These are phyloP conservation scores for Cyclocybe cylindracea DNA, from an alignment of 768 basidiomycete species.

Conservation along the genomic window DNA sequence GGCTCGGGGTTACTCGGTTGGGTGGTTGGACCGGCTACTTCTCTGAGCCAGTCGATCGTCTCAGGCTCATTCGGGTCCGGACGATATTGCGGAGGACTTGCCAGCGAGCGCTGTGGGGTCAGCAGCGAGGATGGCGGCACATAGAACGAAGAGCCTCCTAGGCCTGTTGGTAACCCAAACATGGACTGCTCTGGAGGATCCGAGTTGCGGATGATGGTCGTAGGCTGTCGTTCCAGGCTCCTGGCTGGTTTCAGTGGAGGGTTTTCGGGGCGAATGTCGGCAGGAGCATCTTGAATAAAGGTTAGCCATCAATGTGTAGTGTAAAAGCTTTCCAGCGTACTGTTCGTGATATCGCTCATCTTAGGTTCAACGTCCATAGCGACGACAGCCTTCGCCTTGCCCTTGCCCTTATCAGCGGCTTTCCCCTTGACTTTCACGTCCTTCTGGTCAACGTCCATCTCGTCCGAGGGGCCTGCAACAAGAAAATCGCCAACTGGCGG, in stretches of 20 bases:
- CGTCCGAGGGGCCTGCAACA: conserved; percentile 18
- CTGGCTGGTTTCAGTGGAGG: conserved; percentile 7
- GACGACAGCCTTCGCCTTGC: conserved; percentile 1
- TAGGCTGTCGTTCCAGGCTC: conserved; percentile 18
- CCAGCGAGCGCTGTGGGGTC: neutral
- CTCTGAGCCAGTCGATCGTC: too few relatives aligned
- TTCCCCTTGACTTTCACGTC: conserved; percentile 29
- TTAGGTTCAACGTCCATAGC: conserved; percentile 20
- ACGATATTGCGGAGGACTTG: too few relatives aligned
- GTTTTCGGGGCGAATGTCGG: neutral
- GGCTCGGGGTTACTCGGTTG: too few relatives aligned
- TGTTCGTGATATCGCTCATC: conserved; percentile 50
- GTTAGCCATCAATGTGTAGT: neutral
- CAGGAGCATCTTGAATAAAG: conserved; percentile 7
- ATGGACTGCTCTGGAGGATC: conserved; percentile 13
- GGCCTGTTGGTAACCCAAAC: conserved; percentile 36
- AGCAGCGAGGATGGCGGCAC: conserved; percentile 10
- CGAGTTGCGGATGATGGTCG: conserved; percentile 12
- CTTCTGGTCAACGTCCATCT: conserved; percentile 11
- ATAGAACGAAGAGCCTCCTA: conserved; percentile 19
- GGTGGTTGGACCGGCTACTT: too few relatives aligned
- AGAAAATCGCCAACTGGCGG: conserved; percentile 35
- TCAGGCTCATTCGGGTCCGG: too few relatives aligned
- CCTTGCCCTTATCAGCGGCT: conserved; percentile 20
- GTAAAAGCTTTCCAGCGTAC: conserved; percentile 23